Conservation (phyloP, 768 basidiomycete species). For the Boletus subcaerulescens region DNA sequence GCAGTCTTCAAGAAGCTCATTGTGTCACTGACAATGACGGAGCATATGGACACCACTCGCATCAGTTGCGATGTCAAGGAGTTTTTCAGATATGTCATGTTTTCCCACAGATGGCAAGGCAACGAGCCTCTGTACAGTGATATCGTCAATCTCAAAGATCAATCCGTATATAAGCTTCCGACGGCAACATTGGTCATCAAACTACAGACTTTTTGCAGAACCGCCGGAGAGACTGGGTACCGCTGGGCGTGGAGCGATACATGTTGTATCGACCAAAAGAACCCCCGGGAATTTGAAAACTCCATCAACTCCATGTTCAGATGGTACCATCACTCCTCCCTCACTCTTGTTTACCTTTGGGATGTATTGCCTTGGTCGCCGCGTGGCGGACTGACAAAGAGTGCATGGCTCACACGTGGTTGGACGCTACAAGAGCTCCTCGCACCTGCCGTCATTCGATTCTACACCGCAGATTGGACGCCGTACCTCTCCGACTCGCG, state of each 20-base stretch:
- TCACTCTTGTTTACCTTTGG: slow-evolving; percentile 8
- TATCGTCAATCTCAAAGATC: not conserved
- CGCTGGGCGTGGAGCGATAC: slow-evolving; percentile 11
- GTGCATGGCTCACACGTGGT: slow-evolving; percentile 7
- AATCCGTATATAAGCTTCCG: slow-evolving; percentile 3
- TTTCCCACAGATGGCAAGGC: slow-evolving; percentile 15
- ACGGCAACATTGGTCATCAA: not conserved
- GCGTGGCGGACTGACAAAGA: not conserved
- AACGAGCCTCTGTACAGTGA: slow-evolving; percentile 2
- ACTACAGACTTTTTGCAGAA: slow-evolving; percentile 2
- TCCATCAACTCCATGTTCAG: slow-evolving; percentile 10
- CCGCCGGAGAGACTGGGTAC: not conserved
- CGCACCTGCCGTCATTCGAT: slow-evolving; percentile 1
- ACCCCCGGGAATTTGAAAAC: slow-evolving; percentile 4
- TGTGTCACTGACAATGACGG: not conserved
- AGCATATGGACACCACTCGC: not conserved
- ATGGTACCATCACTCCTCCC: slow-evolving; percentile 8
- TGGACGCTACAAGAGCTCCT: slow-evolving; percentile 15
- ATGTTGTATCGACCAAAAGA: slow-evolving; percentile 7
- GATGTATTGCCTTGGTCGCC: not conserved
- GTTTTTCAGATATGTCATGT: slow-evolving; percentile 11
- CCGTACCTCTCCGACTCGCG: not conserved
- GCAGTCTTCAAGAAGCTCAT: slow-evolving; percentile 1
- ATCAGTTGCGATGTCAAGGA: slow-evolving; percentile 3
- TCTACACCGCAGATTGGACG: not conserved